Base-by-base conservation (phyloP, 495 filamentous ascomycete species). In the Sordaria brevicollis region DNA sequence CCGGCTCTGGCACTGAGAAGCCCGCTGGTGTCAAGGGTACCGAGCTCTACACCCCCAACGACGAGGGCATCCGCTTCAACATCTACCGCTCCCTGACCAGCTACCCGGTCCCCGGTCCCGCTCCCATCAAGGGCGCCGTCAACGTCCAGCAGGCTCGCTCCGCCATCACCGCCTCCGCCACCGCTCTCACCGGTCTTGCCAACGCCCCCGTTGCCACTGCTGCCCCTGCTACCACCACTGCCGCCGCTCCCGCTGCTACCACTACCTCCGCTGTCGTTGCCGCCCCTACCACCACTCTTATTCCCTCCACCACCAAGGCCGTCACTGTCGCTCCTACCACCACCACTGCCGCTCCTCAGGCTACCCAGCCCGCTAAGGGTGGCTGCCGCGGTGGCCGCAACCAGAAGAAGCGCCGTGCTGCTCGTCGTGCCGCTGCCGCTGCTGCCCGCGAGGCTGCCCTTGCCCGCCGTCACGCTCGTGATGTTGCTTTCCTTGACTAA, bases 51-150 rank as follows among this genome's bases (percentile, higher is more conserved):
- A 86, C 79, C 11, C 70, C 85, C 66, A 82, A 78, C 38, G 89
- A 92, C 77, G 79, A 86, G 0, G 89, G 90, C 72, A 88, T 93
- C 76, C 72, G 83, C 67, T 76, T 90, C 78, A 88, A 88, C 80
- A 89, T 91, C 79, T 91, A 91, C 83, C 73, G 76, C 25, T 70
- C 80, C n/a, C 73, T 87, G 31, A 75, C 79, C 35, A 78, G 72
- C 19, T 87, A 87, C 74, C 75, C 75, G 11, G 81, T 86, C 74
- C 85, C 85, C 21, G 83, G 84, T 5, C 85, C 86, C 5, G 36
- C 81, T 13, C 74, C 86, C 4, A 84, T 83, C 69, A 35, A 67
- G 21, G 70, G 70, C 29, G 74, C 70, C 17, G 57, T 35, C 8
- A 43, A 31, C 67, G 41, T 72, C 38, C 29, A 19, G 13, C 73